These are phyloP conservation scores for Camellia oleifera DNA, from an alignment of 179 eudicot genomes.

Conservation along the genomic window DNA sequence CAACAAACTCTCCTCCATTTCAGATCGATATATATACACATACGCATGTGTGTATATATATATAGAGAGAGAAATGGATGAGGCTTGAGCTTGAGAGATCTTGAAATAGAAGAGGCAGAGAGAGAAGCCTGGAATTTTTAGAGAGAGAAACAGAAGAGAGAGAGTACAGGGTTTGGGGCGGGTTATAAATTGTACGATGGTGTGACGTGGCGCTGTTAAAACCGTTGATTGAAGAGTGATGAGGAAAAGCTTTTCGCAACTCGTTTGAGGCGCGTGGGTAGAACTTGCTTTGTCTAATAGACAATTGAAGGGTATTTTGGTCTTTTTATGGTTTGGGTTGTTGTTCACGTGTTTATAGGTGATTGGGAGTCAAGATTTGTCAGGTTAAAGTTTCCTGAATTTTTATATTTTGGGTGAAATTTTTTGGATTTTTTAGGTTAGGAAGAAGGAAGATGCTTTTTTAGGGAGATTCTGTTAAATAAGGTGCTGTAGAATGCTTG, in stretches of 20 bases:
- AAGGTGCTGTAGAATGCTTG: too few relatives aligned
- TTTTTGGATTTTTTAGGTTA: too few relatives aligned
- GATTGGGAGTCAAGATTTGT: neutral
- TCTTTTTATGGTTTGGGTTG: neutral
- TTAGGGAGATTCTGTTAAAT: too few relatives aligned
- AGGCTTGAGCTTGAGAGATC: neutral
- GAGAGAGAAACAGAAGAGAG: too few relatives aligned
- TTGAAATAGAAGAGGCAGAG: neutral
- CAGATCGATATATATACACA: neutral
- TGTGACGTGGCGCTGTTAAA: neutral
- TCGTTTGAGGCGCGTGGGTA: neutral
- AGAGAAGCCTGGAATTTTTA: neutral
- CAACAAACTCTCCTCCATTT: slow-evolving; percentile 23
- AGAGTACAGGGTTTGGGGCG: too few relatives aligned
- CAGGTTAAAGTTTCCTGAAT: too few relatives aligned
- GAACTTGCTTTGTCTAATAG: too few relatives aligned
- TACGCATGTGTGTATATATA: neutral
- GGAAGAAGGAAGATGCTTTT: too few relatives aligned
- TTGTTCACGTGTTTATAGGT: too few relatives aligned
- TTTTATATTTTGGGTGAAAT: too few relatives aligned
- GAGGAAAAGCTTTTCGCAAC: too few relatives aligned
- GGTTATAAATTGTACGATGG: neutral
- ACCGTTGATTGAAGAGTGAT: neutral
- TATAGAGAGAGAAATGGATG: neutral
- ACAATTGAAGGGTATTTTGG: neutral